phyloP scores from a whole-genome alignment of 2,329 filamentous ascomycete species.

The Colletotrichum chrysophilum region DNA sequence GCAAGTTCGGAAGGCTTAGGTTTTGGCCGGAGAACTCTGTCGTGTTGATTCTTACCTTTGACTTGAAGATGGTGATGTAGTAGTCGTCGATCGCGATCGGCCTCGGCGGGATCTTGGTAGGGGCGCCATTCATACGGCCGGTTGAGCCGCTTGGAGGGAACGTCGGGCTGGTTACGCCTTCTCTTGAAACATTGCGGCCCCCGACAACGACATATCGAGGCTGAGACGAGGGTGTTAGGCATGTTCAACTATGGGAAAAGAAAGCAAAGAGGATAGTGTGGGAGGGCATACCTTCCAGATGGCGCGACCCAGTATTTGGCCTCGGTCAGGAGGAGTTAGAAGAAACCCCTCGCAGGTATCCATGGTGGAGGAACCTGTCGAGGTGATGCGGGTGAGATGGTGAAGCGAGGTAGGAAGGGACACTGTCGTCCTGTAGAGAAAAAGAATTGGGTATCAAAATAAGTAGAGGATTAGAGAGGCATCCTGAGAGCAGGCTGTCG shows the following conservation, averaged over 20 bases:
- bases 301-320: slow-evolving; percentile 54
- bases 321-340: slow-evolving; percentile 55
- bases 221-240: slow-evolving; percentile 38
- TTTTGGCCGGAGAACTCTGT: not conserved
- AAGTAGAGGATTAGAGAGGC: slow-evolving; percentile 2
- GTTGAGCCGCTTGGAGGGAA: slow-evolving; percentile 42
- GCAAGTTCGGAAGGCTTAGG: slow-evolving; percentile 21
- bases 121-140: slow-evolving; percentile 39
- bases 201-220: slow-evolving; percentile 65
- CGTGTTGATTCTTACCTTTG: slow-evolving; percentile 46
- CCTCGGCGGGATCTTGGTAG: slow-evolving; percentile 40
- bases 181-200: slow-evolving; percentile 35
- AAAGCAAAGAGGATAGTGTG: not conserved
- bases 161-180: slow-evolving; percentile 37
- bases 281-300: slow-evolving; percentile 54
- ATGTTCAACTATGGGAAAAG: not conserved
- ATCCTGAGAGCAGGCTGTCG: slow-evolving; percentile 4
- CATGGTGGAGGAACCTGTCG: slow-evolving; percentile 2
- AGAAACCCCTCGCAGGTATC: slow-evolving; percentile 48
- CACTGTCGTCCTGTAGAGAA: not conserved
- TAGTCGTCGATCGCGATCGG: slow-evolving; percentile 40
- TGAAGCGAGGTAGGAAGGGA: not conserved
- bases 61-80: slow-evolving; percentile 61
- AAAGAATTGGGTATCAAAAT: not conserved
- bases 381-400: not conserved